Conservation (phyloP, 257 asterid genomes). For the Cinchona pubescens region DNA sequence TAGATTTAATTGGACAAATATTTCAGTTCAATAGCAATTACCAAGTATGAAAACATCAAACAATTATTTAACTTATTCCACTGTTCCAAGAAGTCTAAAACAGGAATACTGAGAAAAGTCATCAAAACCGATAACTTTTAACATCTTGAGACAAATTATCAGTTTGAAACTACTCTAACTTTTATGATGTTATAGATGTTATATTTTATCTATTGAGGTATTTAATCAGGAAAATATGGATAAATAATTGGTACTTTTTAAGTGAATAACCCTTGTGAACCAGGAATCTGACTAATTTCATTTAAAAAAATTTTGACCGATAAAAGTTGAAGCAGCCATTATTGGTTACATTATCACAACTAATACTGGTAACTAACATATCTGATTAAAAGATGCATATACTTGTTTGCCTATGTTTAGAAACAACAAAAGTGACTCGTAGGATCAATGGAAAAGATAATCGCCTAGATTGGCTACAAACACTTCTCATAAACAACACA, state of each 20-base stretch:
- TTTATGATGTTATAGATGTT: no score
- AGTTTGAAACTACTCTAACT: no score
- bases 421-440: neutral
- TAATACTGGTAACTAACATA: neutral
- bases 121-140: neutral
- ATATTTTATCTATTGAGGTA: no score
- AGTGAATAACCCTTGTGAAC: no score
- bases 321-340: no score
- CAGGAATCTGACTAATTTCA: no score
- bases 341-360: neutral
- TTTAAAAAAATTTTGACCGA: no score
- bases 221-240: no score
- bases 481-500: neutral
- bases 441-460: neutral
- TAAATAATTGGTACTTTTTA: no score
- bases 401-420: neutral
- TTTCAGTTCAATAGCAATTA: neutral
- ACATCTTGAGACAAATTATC: neutral
- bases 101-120: neutral
- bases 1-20: no score
- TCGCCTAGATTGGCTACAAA: neutral
- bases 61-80: neutral
- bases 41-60: neutral
- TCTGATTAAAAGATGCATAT: neutral
- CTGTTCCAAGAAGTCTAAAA: neutral